Evolutionary conservation across 371 early-diverging fungal genomes (phyloP), one percentile per base, ranked within the genome.

Genomic region (Rhizoclosmatium hyalinum): DNA sequence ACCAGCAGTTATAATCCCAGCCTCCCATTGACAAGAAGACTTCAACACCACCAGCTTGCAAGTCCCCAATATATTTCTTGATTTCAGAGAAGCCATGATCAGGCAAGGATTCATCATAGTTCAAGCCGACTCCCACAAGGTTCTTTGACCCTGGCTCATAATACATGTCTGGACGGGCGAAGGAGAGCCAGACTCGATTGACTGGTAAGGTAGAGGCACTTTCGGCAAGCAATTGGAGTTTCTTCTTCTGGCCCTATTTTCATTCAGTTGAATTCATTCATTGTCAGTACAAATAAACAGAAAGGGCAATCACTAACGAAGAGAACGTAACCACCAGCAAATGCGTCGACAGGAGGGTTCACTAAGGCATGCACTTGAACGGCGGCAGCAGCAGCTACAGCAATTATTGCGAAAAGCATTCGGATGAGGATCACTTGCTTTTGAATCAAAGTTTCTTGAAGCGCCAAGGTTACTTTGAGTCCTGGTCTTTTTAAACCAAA

Each of bases 21-120:
- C 66, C 66, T n/a, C 66, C 66, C 66, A 66, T 68, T 42, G 69
- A 68, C 57, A 68, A 24, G 44, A 56, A 68, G 17, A 68, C 69
- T 44, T 68, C 69, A 10, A 68, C 69, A 43, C 69, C 69, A 17
- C 58, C 58, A 42, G 57, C 58, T 42, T 68, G 69, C 1, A 68
- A 42, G 41, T 68, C 56, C 8, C 24, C 3, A 41, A 56, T 17
- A 24, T 68, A 57, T 24, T 58, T 39, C 69, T 68, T 68, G 39
- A 68, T 24, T 41, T 68, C 69, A 43, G 69, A 54, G 43, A 68
- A 68, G 2, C 69, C 69, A 42, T 39, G 41, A 56, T 68, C 69
- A 39, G 44, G 6, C 5, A 14, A 14, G 21, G 50, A n/a, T 2
- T 58, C 21, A 19, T 39, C 17, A 56, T 68, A 68, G 55, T 45